phyloP scores from a whole-genome alignment of 352 stramenopile species.

The Blastocystis sp. region DNA sequence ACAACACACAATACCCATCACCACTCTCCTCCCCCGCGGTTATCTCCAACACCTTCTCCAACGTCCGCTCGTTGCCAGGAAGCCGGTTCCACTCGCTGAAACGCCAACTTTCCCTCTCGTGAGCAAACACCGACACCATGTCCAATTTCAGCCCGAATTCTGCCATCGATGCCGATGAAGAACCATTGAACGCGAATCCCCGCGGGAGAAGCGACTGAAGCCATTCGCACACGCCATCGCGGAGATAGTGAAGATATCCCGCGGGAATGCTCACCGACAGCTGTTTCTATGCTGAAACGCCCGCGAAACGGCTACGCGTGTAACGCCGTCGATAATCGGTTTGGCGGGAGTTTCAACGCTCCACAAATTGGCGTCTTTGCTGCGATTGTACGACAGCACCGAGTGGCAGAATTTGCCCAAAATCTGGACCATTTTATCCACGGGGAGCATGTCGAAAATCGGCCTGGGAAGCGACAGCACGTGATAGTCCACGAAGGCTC shows the following conservation, averaged over 20 bases:
- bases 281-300: background rate
- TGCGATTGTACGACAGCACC: background rate
- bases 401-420: background rate
- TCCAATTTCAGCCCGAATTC: too few relatives aligned
- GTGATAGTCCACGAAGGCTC: conserved; percentile 27
- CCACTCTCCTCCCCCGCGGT: too few relatives aligned
- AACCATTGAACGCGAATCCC: background rate
- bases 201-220: background rate
- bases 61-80: too few relatives aligned
- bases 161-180: too few relatives aligned
- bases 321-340: background rate
- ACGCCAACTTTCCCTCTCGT: too few relatives aligned
- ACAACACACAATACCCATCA: too few relatives aligned
- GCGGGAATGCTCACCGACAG: background rate
- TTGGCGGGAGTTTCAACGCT: background rate
- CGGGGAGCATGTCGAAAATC: background rate
- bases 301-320: background rate
- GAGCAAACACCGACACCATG: too few relatives aligned
- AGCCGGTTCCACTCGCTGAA: too few relatives aligned
- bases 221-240: background rate
- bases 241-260: background rate
- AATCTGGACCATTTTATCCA: background rate
- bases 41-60: too few relatives aligned
- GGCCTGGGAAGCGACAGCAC: background rate
- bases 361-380: background rate